phyloP scores from a whole-genome alignment of 768 basidiomycete species.

The Suillus variegatus region DNA sequence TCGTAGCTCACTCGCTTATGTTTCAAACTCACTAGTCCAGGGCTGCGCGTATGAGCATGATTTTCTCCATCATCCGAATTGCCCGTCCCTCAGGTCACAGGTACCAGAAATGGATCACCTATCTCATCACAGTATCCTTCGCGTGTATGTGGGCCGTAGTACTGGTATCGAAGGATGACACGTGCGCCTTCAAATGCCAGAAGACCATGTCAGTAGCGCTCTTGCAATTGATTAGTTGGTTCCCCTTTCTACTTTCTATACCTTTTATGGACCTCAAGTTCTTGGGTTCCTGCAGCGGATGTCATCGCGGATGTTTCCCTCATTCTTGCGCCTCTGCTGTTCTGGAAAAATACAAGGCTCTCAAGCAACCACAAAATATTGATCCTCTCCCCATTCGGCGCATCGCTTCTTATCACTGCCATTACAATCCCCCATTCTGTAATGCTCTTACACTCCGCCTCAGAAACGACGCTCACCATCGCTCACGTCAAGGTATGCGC shows the following conservation, averaged over 20 bases:
- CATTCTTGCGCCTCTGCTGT: background rate
- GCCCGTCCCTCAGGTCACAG: background rate
- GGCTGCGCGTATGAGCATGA: slow-evolving; percentile 9
- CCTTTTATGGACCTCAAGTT: background rate
- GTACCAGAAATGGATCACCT: background rate
- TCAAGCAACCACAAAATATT: slow-evolving; percentile 1
- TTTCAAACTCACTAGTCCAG: background rate
- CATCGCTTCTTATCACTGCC: background rate
- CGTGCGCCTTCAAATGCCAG: background rate
- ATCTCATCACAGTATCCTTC: slow-evolving; percentile 1
- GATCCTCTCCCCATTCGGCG: background rate
- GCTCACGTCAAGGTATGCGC: slow-evolving; percentile 5
- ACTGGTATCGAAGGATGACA: background rate
- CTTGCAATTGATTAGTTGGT: slow-evolving; percentile 2
- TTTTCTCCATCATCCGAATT: slow-evolving; percentile 8
- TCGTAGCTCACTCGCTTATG: background rate
- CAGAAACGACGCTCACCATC: background rate
- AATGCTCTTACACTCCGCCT: background rate
- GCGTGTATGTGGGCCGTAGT: slow-evolving; percentile 2
- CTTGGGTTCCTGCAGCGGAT: slow-evolving; percentile 1
- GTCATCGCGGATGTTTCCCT: background rate
- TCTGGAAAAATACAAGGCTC: background rate
- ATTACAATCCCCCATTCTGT: background rate
- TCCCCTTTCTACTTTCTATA: background rate
- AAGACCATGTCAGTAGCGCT: background rate